Evolutionary conservation across 768 basidiomycete genomes (phyloP).

Genomic region (Russula foetens): DNA sequence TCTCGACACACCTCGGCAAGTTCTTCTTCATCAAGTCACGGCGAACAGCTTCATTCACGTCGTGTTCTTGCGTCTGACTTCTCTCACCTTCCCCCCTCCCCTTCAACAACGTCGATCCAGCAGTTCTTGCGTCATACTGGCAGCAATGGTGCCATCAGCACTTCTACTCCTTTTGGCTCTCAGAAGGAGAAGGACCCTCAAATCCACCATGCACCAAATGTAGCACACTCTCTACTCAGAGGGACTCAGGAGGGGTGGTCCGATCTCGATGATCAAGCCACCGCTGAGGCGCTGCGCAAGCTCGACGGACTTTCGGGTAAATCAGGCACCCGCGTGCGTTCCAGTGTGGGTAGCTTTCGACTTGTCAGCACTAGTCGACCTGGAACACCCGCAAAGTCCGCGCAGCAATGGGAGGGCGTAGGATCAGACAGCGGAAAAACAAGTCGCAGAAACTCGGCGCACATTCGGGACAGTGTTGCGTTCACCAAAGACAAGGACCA

Average conservation of each 20-base stretch:
- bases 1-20: conserved; percentile 59
- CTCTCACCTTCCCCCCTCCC: conserved; percentile 85
- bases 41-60: conserved; percentile 41
- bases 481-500: conserved; percentile 39
- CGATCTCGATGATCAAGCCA: conserved; percentile 78
- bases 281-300: conserved; percentile 86
- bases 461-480: conserved; percentile 33
- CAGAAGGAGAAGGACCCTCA: conserved; percentile 32
- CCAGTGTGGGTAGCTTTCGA: conserved; percentile 47
- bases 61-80: conserved; percentile 70
- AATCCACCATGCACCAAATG: conserved; percentile 48
- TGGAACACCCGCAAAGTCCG: conserved; percentile 58
- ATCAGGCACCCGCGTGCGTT: conserved; percentile 57
- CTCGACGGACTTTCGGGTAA: conserved; percentile 82
- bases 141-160: conserved; percentile 32
- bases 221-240: conserved; percentile 77
- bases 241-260: conserved; percentile 90
- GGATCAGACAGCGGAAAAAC: conserved; percentile 30
- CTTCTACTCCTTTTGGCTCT: conserved; percentile 32
- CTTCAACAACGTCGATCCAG: conserved; percentile 83
- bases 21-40: conserved; percentile 55
- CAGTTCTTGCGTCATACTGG: conserved; percentile 62
- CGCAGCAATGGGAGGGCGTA: conserved; percentile 71
- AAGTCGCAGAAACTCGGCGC: conserved; percentile 32
- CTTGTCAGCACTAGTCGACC: conserved; percentile 56